These are phyloP conservation scores for Astrephomene gubernaculifera DNA, from an alignment of 139 green algal genomes.

Conservation along the genomic window DNA sequence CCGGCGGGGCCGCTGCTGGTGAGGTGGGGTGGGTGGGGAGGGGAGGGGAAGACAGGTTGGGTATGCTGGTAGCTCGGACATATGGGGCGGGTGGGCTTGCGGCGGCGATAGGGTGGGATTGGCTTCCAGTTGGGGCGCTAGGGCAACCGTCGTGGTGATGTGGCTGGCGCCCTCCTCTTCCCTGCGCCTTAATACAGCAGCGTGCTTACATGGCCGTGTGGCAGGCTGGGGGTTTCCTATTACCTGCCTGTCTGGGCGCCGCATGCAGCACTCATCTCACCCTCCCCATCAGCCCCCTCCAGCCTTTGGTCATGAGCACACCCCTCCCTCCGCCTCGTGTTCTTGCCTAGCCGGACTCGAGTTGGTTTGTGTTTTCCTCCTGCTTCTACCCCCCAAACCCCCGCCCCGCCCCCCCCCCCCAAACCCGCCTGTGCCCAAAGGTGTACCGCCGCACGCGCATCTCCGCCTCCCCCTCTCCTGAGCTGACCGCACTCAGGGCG, in stretches of 20 bases:
- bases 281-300: no score
- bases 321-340: background rate
- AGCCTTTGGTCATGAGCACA: no score
- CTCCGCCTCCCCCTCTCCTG: background rate
- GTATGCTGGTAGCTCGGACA: background rate
- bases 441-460: background rate
- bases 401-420: no score
- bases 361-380: background rate
- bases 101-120: no score
- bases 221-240: no score
- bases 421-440: background rate
- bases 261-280: no score
- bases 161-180: no score
- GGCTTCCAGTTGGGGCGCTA: background rate
- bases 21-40: background rate
- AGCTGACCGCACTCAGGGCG: slow-evolving; percentile 22
- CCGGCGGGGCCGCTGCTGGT: slow-evolving; percentile 24
- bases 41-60: background rate
- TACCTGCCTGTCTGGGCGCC: no score
- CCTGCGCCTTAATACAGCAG: no score
- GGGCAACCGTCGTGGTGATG: no score
- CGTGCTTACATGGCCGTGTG: no score
- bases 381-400: background rate
- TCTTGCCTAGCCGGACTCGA: background rate
- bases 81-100: background rate